Evolutionary conservation across 2,329 filamentous ascomycete species (phyloP).

Genomic region (Tympanopsis confertula): DNA sequence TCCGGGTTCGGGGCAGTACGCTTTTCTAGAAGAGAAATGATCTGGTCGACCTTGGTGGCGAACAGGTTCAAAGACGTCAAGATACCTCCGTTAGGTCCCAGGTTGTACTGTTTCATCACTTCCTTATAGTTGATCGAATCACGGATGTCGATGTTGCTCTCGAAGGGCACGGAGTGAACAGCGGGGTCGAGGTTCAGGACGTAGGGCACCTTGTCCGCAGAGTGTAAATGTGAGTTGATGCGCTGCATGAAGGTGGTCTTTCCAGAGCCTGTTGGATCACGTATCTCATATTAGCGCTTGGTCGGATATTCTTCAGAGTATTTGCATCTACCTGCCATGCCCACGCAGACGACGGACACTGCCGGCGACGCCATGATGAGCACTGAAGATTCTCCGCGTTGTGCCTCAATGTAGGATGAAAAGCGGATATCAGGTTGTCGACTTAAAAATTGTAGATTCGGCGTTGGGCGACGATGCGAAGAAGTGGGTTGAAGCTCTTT

Average conservation of each 20-base stretch:
- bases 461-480: too few species aligned
- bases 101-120: conserved; percentile 98
- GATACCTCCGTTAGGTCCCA: conserved; percentile 94
- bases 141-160: conserved; percentile 95
- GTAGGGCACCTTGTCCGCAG: conserved; percentile 71
- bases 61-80: conserved; percentile 92
- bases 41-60: conserved; percentile 94
- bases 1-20: conserved; percentile 55
- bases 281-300: too few species aligned
- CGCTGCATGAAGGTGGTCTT: conserved; percentile 99
- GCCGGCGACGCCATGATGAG: conserved; percentile 23
- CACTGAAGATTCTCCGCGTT: too few species aligned
- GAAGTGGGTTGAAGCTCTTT: too few species aligned
- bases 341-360: conserved; percentile 80
- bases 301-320: too few species aligned
- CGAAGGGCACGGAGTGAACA: conserved; percentile 84
- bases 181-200: conserved; percentile 96
- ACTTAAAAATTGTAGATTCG: too few species aligned
- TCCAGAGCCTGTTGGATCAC: conserved; percentile 60
- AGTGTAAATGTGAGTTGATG: conserved; percentile 86
- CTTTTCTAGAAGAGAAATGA: conserved; percentile 81
- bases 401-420: too few species aligned
- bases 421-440: too few species aligned
- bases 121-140: conserved; percentile 99
- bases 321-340: conserved; percentile 68